These are phyloP conservation scores for Claviceps sp. DNA, from an alignment of 2,329 filamentous ascomycete genomes.

Conservation along the genomic window DNA sequence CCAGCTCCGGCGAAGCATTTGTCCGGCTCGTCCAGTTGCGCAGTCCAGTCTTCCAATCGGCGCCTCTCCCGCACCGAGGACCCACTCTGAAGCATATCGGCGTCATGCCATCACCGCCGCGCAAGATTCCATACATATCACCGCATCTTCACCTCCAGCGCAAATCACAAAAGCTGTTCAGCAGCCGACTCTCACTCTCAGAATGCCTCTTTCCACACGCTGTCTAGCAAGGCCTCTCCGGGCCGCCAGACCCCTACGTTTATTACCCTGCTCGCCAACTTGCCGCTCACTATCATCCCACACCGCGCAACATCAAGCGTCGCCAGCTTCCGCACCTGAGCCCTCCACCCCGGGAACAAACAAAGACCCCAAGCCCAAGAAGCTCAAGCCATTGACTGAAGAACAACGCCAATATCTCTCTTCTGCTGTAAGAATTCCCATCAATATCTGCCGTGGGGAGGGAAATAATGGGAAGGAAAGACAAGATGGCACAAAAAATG, in stretches of 20 bases:
- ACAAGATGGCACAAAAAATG: too few relatives aligned
- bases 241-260: not conserved
- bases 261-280: not conserved
- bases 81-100: not conserved
- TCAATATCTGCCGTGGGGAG: not conserved
- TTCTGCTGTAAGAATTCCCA: conserved; percentile 41
- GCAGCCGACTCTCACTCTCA: not conserved
- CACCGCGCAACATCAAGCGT: conserved; percentile 4
- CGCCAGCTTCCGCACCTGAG: not conserved
- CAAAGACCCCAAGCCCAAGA: not conserved
- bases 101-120: not conserved
- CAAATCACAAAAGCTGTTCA: too few relatives aligned
- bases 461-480: too few relatives aligned
- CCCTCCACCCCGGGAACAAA: not conserved
- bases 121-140: not conserved
- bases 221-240: conserved; percentile 8
- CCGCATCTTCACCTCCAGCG: not conserved
- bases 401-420: conserved; percentile 64
- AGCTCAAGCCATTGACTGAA: conserved; percentile 46
- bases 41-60: not conserved
- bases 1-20: conserved; percentile 7
- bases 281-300: conserved; percentile 5
- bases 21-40: conserved; percentile 1
- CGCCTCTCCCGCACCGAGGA: not conserved
- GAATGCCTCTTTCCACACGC: conserved; percentile 10